phyloP scores from a whole-genome alignment of 2,329 filamentous ascomycete species.

The Pyrenophora teres region DNA sequence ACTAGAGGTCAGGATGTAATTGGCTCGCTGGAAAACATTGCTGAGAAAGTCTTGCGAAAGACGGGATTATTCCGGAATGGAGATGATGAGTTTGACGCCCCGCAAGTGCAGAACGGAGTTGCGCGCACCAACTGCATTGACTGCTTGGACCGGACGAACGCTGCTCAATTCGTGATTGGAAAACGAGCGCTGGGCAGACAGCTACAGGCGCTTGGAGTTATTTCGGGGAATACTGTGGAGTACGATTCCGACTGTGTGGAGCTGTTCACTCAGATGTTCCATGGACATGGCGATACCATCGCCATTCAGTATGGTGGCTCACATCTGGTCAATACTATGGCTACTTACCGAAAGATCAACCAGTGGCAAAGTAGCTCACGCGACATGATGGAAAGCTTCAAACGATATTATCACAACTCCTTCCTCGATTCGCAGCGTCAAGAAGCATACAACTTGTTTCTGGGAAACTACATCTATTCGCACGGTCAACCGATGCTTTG shows the following conservation, averaged over 20 bases:
- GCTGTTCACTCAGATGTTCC: conserved; percentile 94
- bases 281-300: conserved; percentile 96
- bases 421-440: conserved; percentile 97
- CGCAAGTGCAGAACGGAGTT: conserved; percentile 84
- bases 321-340: conserved; percentile 98
- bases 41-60: conserved; percentile 79
- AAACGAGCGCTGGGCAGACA: conserved; percentile 93
- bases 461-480: conserved; percentile 91
- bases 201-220: conserved; percentile 86
- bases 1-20: conserved; percentile 91
- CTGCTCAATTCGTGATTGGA: conserved; percentile 95
- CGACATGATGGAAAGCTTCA: conserved; percentile 99
- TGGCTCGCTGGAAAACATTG: conserved; percentile 84
- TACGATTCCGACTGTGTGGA: conserved; percentile 97
- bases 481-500: conserved; percentile 93
- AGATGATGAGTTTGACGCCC: conserved; percentile 66
- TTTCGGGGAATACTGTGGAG: conserved; percentile 76
- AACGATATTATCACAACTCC: conserved; percentile 98
- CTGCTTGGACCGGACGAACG: conserved; percentile 94
- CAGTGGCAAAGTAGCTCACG: conserved; percentile 97
- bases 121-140: conserved; percentile 98
- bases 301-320: conserved; percentile 97
- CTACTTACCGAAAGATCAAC: conserved; percentile 97
- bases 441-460: conserved; percentile 95
- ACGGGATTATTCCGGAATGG: conserved; percentile 98